Conservation (phyloP, 2,329 filamentous ascomycete genomes). For the Xylariaceae sp. region DNA sequence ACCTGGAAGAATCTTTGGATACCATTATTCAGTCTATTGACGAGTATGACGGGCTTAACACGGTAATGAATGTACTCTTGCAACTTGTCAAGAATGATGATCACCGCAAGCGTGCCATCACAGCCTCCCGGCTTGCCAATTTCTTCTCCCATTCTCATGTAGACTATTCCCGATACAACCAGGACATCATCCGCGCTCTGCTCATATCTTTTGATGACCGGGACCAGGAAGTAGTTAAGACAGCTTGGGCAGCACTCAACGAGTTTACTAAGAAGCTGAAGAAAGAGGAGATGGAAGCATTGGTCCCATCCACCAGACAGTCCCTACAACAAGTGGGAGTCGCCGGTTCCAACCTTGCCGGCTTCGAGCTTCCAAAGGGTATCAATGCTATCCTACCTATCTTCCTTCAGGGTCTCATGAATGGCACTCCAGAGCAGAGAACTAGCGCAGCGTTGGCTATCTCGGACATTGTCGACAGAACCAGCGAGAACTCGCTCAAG, state of each 20-base stretch:
- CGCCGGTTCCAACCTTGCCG: constrained; percentile 80
- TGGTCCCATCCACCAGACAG: constrained; percentile 85
- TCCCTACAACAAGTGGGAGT: constrained; percentile 88
- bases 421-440: constrained; percentile 89
- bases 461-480: constrained; percentile 93
- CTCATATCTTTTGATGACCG: constrained; percentile 91
- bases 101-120: constrained; percentile 79
- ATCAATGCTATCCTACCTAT: constrained; percentile 96
- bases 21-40: constrained; percentile 91
- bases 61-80: constrained; percentile 91
- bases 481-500: constrained; percentile 84
- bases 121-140: constrained; percentile 78
- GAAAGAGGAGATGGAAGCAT: constrained; percentile 97
- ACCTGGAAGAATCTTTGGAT: constrained; percentile 83
- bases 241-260: constrained; percentile 84
- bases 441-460: constrained; percentile 92
- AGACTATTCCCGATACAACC: constrained; percentile 95
- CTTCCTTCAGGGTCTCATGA: constrained; percentile 97
- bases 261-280: constrained; percentile 87
- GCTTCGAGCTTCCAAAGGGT: constrained; percentile 92
- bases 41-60: constrained; percentile 94
- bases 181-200: constrained; percentile 88
- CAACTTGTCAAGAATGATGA: constrained; percentile 91
- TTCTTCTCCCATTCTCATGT: constrained; percentile 84
- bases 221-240: constrained; percentile 83